Evolutionary conservation across 352 stramenopile species (phyloP).

Genomic region (Phytophthora syringae): DNA sequence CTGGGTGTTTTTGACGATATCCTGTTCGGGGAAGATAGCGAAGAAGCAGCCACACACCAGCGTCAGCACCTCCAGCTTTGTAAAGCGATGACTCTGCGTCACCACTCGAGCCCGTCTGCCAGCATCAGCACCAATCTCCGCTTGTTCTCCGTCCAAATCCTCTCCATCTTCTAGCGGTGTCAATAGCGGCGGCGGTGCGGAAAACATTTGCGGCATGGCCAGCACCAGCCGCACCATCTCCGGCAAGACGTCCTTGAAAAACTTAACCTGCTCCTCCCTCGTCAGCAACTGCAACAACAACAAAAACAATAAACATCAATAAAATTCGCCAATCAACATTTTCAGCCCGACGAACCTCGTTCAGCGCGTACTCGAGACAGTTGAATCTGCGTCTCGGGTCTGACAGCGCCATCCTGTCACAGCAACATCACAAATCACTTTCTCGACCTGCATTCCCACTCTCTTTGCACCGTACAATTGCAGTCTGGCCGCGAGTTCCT

Average conservation of each 20-base stretch:
- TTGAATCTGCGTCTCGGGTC: slow-evolving; percentile 38
- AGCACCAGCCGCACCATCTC: slow-evolving; percentile 58
- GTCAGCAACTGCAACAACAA: slow-evolving; percentile 46
- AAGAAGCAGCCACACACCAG: slow-evolving; percentile 72
- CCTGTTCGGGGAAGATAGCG: slow-evolving; percentile 62
- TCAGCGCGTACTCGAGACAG: slow-evolving; percentile 47
- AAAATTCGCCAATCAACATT: not conserved
- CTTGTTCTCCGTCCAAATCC: not conserved
- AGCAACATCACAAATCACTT: slow-evolving; percentile 20
- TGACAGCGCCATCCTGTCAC: slow-evolving; percentile 38
- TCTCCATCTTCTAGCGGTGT: slow-evolving; percentile 29
- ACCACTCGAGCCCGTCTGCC: slow-evolving; percentile 13
- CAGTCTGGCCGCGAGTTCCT: slow-evolving; percentile 45
- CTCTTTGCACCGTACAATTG: slow-evolving; percentile 43
- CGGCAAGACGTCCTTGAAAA: slow-evolving; percentile 59
- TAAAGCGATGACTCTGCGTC: slow-evolving; percentile 41
- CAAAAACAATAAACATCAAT: not conserved
- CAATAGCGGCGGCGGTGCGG: slow-evolving; percentile 42
- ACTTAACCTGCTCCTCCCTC: slow-evolving; percentile 25
- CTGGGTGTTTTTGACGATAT: slow-evolving; percentile 13
- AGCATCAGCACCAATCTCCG: not conserved
- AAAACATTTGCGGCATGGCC: slow-evolving; percentile 58
- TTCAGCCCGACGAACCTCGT: slow-evolving; percentile 27
- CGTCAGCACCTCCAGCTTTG: slow-evolving; percentile 52
- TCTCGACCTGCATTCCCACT: not conserved